Evolutionary conservation across 352 stramenopile genomes (phyloP).

Genomic region (Pilasporangium apinafurcum): DNA sequence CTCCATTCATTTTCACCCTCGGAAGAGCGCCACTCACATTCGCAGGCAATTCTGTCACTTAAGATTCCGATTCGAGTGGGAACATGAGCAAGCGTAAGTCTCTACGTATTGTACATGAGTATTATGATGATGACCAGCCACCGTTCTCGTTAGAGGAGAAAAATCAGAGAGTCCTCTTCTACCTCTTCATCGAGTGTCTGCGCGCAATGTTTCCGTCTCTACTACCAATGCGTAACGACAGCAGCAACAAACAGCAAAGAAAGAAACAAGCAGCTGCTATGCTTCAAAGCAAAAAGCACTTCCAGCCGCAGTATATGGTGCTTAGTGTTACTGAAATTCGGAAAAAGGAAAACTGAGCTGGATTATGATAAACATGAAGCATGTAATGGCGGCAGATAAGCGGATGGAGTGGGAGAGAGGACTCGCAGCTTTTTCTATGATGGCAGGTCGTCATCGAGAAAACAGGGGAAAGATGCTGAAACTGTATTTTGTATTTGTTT

Average conservation of each 20-base stretch:
- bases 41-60: constrained; percentile 7
- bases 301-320: no score
- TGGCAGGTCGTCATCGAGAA: no score
- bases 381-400: background rate
- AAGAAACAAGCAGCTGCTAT: background rate
- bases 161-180: no score
- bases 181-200: no score
- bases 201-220: no score
- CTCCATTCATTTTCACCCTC: constrained; percentile 14
- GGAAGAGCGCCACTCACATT: constrained; percentile 6
- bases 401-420: background rate
- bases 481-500: background rate
- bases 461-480: no score
- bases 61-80: constrained; percentile 72
- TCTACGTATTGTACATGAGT: background rate
- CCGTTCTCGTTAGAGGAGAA: background rate
- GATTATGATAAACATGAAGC: background rate
- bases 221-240: background rate
- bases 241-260: background rate
- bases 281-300: no score
- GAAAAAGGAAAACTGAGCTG: background rate
- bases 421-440: background rate
- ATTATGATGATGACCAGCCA: background rate
- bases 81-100: constrained; percentile 85
- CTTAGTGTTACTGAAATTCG: background rate